Conservation (phyloP, 2,329 filamentous ascomycete genomes). For the Pseudogymnoascus sp. region DNA sequence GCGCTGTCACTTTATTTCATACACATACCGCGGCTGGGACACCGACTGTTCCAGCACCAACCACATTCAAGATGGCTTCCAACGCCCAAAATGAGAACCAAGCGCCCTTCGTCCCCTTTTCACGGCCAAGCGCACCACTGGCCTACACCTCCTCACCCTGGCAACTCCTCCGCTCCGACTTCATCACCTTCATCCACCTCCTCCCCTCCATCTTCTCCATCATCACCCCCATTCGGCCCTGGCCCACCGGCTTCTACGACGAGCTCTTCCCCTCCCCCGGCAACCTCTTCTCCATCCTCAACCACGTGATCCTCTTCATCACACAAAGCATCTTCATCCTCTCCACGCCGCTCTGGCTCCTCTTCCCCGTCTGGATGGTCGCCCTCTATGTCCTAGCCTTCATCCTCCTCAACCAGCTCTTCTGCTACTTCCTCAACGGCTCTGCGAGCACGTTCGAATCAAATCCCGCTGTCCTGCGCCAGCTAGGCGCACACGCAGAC, state of each 20-base stretch:
- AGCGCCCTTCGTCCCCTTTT: not conserved
- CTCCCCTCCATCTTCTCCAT: constrained; percentile 46
- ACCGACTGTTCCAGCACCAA: not conserved
- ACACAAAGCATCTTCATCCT: constrained; percentile 55
- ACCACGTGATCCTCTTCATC: constrained; percentile 52
- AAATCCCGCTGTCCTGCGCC: constrained; percentile 44
- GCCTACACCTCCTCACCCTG: constrained; percentile 26
- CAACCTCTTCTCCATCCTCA: constrained; percentile 49
- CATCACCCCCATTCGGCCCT: constrained; percentile 49
- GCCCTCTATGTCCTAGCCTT: constrained; percentile 28
- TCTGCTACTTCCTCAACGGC: constrained; percentile 51
- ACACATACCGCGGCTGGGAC: not conserved
- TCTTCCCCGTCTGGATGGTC: constrained; percentile 45
- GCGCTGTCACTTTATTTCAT: not conserved
- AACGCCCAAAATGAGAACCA: not conserved
- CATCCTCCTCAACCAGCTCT: constrained; percentile 43
- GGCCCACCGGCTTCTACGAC: constrained; percentile 47
- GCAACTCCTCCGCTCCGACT: constrained; percentile 33
- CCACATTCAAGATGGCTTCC: not conserved
- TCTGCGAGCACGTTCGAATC: constrained; percentile 41
- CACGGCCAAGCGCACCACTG: not conserved
- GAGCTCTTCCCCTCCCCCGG: constrained; percentile 53
- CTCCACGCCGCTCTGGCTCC: constrained; percentile 43
- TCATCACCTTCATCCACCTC: constrained; percentile 31
- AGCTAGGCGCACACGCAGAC: constrained; percentile 39